Evolutionary conservation across 208 protist species (phyloP), one percentile per base, ranked within the genome.

Genomic region (Leishmania amazonensis): DNA sequence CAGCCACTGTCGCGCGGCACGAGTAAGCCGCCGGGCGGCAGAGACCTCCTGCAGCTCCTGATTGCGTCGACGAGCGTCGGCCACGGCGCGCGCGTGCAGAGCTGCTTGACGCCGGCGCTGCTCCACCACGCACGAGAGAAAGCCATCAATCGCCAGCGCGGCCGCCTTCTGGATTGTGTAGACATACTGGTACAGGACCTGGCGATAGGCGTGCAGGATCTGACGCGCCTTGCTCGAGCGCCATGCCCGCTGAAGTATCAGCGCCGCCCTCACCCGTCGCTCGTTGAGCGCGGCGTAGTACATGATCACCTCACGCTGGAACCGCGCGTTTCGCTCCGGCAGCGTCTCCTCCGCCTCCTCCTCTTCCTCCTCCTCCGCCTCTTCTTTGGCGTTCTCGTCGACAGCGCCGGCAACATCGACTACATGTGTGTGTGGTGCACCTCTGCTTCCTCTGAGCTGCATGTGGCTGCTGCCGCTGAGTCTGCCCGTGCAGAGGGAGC

Each of bases 151-250:
- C 53, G 90, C 93, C 35, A 91, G 80, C 3, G 86, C 88, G 13
- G 93, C 93, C 0, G 90, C 90, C 76, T 94, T 91, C 79, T 97
- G 94, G 28, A 83, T 81, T 4, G 78, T 71, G 79, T 95, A 95
- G 17, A 97, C 81, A 60, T 85, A 79, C 2, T 60, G 54, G 78
- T 95, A 97, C 28, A 97, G 81, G 49, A 90, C 40, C 80, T 97
- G 94, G 51, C 87, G 92, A 9, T 91, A 89, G 21, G 75, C 60
- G 57, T 88, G 75, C 58, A 97, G 81, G 9, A 72, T 86, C 28
- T 81, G 57, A 0, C 91, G 87, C 8, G 94, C 91, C n/a, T 76
- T 76, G 75, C 85, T 87, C 70, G 80, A 87, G 54, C 92, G 94
- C 88, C 88, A 95, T 49, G 86, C 91, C 1, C 88, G 88, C 81